phyloP scores from a whole-genome alignment of 2,329 filamentous ascomycete genomes.

The Didymosphaeria variabile region DNA sequence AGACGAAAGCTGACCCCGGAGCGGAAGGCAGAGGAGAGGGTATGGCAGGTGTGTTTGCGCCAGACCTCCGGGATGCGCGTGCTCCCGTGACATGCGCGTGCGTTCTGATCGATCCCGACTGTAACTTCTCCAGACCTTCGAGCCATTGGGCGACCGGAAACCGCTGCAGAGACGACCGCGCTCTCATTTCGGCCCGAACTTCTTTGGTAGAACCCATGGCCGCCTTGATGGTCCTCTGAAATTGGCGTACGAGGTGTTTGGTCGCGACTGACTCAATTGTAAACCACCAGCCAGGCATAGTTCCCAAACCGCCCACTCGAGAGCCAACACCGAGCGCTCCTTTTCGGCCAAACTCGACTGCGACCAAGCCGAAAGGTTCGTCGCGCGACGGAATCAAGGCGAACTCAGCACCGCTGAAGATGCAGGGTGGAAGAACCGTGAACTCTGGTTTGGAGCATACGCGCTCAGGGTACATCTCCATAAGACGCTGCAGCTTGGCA shows the following conservation, averaged over 20 bases:
- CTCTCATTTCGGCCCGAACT: conserved; percentile 69
- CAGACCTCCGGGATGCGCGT: conserved; percentile 9
- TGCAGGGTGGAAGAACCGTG: conserved; percentile 71
- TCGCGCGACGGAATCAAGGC: conserved; percentile 74
- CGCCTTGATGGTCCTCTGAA: conserved; percentile 69
- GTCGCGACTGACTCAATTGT: conserved; percentile 72
- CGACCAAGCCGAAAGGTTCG: conserved; percentile 74
- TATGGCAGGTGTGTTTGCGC: conserved; percentile 12
- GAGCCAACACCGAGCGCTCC: conserved; percentile 73
- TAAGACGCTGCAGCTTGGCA: conserved; percentile 69
- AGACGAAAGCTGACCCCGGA: conserved; percentile 22
- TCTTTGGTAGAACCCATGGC: conserved; percentile 66
- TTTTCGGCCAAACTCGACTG: conserved; percentile 74
- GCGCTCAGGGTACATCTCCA: conserved; percentile 70
- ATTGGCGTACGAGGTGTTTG: conserved; percentile 70
- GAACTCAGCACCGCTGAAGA: conserved; percentile 74
- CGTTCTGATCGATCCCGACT: conserved; percentile 67
- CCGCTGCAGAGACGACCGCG: conserved; percentile 70
- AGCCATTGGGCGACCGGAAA: conserved; percentile 75
- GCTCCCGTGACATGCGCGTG: conserved; percentile 51
- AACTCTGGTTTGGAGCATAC: conserved; percentile 76
- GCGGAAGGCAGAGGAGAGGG: conserved; percentile 26
- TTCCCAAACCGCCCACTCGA: conserved; percentile 70
- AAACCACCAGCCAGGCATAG: conserved; percentile 78
- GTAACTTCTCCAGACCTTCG: conserved; percentile 69